Evolutionary conservation across 768 basidiomycete species (phyloP).

Genomic region (Amylocystis lapponica): DNA sequence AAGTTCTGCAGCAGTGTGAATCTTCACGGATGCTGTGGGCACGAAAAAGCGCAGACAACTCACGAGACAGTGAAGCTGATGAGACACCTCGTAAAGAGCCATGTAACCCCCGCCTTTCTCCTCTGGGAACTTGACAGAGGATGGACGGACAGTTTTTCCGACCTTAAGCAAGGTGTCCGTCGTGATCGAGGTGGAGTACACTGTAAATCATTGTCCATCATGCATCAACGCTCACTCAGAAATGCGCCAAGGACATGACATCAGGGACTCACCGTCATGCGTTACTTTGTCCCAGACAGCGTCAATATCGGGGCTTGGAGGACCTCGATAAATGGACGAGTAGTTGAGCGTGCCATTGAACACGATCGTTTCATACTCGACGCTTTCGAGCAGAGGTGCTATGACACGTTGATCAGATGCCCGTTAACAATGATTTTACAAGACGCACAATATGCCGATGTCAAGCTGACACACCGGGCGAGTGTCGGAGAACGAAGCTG

Average conservation of each 20-base stretch:
- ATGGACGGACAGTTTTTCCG: neutral
- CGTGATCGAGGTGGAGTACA: too few species aligned
- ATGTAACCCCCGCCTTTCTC: neutral
- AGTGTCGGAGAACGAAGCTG: too few species aligned
- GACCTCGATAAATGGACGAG: neutral
- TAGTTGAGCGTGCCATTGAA: constrained; percentile 1
- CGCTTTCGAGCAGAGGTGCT: constrained; percentile 2
- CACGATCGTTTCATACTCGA: neutral
- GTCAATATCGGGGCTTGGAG: constrained; percentile 1
- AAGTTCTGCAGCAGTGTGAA: neutral
- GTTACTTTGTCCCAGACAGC: constrained; percentile 1
- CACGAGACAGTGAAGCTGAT: neutral
- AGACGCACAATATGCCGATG: too few species aligned
- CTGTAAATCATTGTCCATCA: too few species aligned
- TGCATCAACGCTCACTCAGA: too few species aligned
- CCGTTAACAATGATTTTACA: too few species aligned
- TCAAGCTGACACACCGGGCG: too few species aligned
- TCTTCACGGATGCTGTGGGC: neutral
- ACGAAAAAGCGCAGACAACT: neutral
- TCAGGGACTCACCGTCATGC: neutral
- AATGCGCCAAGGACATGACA: too few species aligned
- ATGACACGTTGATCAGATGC: too few species aligned
- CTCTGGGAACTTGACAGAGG: neutral
- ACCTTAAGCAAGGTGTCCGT: neutral
- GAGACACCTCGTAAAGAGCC: neutral